Percentiles rank a stretch among this genome's conserved stretches.
These are phyloP conservation scores for Grosmannia huntii DNA, from an alignment of 2,329 filamentous ascomycete species.

Conservation along the genomic window DNA sequence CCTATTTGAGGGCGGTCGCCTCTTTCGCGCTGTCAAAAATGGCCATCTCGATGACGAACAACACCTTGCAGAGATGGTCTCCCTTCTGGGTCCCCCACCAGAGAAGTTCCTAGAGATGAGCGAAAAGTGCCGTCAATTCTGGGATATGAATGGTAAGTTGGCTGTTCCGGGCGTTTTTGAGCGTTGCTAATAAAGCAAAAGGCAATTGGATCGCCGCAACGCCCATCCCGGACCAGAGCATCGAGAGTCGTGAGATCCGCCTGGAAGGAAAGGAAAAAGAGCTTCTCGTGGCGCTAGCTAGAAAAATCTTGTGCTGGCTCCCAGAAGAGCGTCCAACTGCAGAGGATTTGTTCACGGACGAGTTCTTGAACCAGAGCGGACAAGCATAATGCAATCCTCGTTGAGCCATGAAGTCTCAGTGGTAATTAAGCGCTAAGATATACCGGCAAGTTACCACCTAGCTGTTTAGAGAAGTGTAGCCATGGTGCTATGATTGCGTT, in stretches of 20 bases:
- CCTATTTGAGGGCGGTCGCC: background rate
- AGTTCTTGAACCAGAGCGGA: background rate
- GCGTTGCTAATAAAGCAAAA: background rate
- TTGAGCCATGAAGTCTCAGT: too few relatives aligned
- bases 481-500: too few relatives aligned
- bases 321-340: background rate
- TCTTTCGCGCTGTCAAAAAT: background rate
- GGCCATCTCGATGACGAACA: background rate
- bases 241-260: background rate
- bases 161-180: too few relatives aligned
- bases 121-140: background rate
- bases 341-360: background rate
- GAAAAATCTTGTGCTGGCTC: background rate
- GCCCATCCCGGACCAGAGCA: background rate
- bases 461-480: too few relatives aligned
- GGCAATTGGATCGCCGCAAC: background rate
- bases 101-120: background rate
- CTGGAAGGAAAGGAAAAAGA: background rate
- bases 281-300: background rate
- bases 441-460: too few relatives aligned
- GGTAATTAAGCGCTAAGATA: too few relatives aligned
- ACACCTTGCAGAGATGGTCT: background rate
- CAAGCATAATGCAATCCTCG: too few relatives aligned
- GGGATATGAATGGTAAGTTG: background rate
- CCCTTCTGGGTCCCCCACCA: background rate